Evolutionary conservation across 305 asterid species (phyloP).

Genomic region (Fraxinus xanthoxyloides): DNA sequence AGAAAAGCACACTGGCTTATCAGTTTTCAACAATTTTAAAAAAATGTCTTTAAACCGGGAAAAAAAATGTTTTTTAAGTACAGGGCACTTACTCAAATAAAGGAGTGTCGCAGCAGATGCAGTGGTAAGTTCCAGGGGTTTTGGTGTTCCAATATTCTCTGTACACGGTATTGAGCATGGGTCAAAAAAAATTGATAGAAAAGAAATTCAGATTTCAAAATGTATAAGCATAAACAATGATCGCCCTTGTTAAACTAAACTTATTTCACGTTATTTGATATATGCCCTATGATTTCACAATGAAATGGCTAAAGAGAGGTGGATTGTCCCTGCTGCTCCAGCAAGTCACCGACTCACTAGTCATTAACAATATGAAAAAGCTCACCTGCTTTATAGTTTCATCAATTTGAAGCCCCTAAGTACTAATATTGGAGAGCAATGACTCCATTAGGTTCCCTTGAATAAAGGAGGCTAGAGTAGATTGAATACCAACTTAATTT

Average conservation of each 20-base stretch:
- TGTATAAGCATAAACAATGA: not conserved
- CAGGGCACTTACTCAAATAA: constrained; percentile 61
- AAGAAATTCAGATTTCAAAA: not conserved
- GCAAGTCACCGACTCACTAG: not conserved
- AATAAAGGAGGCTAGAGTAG: not conserved
- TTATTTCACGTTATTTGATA: not conserved
- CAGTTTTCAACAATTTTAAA: not conserved
- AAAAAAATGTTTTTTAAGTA: not conserved
- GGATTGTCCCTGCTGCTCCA: not conserved
- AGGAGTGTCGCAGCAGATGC: constrained; percentile 88
- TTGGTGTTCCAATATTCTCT: constrained; percentile 90
- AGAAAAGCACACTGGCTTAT: constrained; percentile 5
- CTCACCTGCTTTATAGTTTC: not conserved
- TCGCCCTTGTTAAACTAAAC: not conserved
- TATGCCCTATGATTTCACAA: not conserved
- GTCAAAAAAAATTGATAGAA: not conserved
- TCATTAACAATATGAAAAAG: not conserved
- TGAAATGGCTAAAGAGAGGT: not conserved
- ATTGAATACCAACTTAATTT: not conserved
- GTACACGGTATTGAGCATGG: constrained; percentile 14
- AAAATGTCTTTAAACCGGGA: not conserved
- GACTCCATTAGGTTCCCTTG: not conserved
- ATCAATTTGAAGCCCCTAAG: not conserved
- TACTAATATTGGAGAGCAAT: not conserved
- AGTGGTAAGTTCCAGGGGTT: constrained; percentile 74